Base-by-base conservation (phyloP, 75 land plant species). In the Pinus taeda region DNA sequence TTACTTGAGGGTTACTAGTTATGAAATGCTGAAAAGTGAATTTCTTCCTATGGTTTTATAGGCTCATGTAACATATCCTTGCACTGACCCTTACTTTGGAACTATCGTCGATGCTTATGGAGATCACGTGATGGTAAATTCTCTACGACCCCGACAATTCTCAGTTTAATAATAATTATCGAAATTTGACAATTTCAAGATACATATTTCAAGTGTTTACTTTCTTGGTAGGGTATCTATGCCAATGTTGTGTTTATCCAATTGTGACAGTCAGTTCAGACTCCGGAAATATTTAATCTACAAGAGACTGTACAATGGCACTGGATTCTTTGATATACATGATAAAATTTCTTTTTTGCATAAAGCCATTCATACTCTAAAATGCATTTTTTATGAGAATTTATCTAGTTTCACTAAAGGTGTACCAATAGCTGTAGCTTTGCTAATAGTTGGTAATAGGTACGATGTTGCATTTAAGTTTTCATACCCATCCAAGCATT, bases 21-120 rank as follows among this genome's bases (percentile, higher is more conserved):
- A n/a, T 33, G 49, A 42, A 59, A 18, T n/a, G 14, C 57, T 59
- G 57, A 29, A 29, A 18, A 57, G 20, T 30, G n/a, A 57, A 22
- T 21, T 75, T 75, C 24, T 11, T 45, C 13, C 3, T 76, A 73
- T 36, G 33, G 20, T 12, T 77, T 59, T 72, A 42, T 83, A 86
- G 91, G 83, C 53, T 33, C 87, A 75, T 33, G 81, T 88, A 64
- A 73, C 93, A 49, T 90, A 83, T 79, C 88, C 94, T 14, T 90
- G 82, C 77, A 3, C 78, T 15, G 92, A 90, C 77, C 86, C 89
- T 14, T 90, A 88, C 53, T 83, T 78, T 85, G 84, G 85, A 59
- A 82, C 84, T 15, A 70, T 88, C 39, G 59, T 86, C 29, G 70
- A 88, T 49, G 77, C 94, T 61, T 92, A 90, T 90, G 94, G 92